These are phyloP conservation scores for Hypomyces rosellus DNA, from an alignment of 2,329 filamentous ascomycete species.

Conservation along the genomic window DNA sequence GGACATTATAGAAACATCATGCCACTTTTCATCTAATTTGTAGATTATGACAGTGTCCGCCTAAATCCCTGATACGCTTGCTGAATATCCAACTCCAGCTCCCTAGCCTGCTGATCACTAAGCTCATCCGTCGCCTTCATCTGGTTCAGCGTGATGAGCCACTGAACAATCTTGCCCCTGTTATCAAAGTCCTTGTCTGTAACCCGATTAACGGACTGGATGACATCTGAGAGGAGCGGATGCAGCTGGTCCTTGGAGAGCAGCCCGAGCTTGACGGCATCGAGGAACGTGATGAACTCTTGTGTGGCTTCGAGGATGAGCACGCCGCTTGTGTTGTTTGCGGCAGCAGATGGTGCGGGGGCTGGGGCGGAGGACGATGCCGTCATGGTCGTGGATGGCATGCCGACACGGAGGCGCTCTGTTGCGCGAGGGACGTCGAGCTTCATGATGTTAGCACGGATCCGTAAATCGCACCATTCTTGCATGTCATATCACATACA, in stretches of 20 bases:
- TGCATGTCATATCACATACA: conserved; percentile 46
- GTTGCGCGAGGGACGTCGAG: conserved; percentile 92
- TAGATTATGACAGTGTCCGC: conserved; percentile 47
- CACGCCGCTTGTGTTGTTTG: conserved; percentile 49
- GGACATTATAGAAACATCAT: conserved; percentile 24
- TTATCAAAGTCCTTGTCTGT: conserved; percentile 93
- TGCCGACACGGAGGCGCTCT: conserved; percentile 83
- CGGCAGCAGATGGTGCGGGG: conserved; percentile 36
- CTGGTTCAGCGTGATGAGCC: conserved; percentile 94
- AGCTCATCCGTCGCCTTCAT: conserved; percentile 95
- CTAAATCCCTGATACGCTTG: conserved; percentile 94
- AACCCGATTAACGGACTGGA: conserved; percentile 95
- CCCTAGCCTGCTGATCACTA: conserved; percentile 76
- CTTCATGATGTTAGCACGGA: conserved; percentile 38
- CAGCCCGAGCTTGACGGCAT: conserved; percentile 86
- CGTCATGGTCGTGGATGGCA: conserved; percentile 74
- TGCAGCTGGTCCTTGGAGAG: conserved; percentile 96
- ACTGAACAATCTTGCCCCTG: conserved; percentile 95
- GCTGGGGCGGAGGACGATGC: conserved; percentile 42
- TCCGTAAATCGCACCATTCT: not conserved
- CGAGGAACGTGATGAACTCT: conserved; percentile 97
- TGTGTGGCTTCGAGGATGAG: conserved; percentile 88
- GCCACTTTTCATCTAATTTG: conserved; percentile 20
- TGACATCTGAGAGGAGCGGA: conserved; percentile 87
- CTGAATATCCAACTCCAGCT: conserved; percentile 89